Conservation (phyloP, 495 filamentous ascomycete genomes). For the Terfezia claveryi region DNA sequence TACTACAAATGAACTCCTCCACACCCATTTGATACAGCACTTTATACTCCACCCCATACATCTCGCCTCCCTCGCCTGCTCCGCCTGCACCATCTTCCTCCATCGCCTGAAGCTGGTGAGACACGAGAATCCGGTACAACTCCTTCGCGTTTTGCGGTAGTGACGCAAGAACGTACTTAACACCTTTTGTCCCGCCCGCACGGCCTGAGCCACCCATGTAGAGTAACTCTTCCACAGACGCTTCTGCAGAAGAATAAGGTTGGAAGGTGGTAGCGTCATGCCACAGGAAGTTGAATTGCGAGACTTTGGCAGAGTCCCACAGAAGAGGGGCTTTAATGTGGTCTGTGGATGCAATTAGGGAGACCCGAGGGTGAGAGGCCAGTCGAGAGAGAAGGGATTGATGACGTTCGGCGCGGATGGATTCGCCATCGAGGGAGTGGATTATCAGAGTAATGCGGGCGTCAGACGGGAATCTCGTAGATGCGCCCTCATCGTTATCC, state of each 20-base stretch:
- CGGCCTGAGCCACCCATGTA: constrained; percentile 70
- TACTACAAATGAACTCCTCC: constrained; percentile 90
- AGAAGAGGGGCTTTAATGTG: constrained; percentile 68
- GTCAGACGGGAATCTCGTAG: not conserved
- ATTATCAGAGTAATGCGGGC: constrained; percentile 43
- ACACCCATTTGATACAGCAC: constrained; percentile 83
- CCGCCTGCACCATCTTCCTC: constrained; percentile 23
- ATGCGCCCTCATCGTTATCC: constrained; percentile 2
- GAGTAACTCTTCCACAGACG: constrained; percentile 69
- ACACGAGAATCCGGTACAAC: constrained; percentile 62
- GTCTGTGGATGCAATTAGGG: constrained; percentile 60
- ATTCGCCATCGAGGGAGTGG: constrained; percentile 61
- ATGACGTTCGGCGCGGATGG: constrained; percentile 45
- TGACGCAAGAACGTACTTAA: constrained; percentile 70
- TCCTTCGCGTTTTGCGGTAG: constrained; percentile 78
- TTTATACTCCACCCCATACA: constrained; percentile 60
- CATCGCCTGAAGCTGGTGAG: constrained; percentile 55
- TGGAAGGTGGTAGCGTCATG: constrained; percentile 86
- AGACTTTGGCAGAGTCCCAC: constrained; percentile 66
- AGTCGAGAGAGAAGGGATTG: constrained; percentile 59
- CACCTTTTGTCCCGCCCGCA: constrained; percentile 75
- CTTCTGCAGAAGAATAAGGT: constrained; percentile 40
- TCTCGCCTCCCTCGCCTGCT: constrained; percentile 20
- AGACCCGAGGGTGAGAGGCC: constrained; percentile 48
- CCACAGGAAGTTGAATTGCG: constrained; percentile 65